A percentile compares a stretch with the other conserved stretches of the same genome.
Evolutionary conservation across 495 filamentous ascomycete species (phyloP).

Genomic region (Trichoderma parareesei): DNA sequence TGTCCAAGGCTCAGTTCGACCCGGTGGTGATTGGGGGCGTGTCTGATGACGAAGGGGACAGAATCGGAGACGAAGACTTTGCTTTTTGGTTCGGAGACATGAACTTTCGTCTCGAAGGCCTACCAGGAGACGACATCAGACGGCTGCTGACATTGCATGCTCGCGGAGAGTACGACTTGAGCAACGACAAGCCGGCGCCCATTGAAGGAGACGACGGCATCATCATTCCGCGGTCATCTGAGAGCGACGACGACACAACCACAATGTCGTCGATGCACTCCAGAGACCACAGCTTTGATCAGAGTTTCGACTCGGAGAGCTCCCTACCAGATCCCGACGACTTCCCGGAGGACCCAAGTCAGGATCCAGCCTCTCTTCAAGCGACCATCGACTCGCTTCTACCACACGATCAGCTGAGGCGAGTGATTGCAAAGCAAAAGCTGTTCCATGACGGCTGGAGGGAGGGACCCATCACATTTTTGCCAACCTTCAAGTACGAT

Average conservation of each 20-base stretch:
- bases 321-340: constrained; percentile 46
- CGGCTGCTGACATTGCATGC: constrained; percentile 76
- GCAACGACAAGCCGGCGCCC: constrained; percentile 23
- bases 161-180: constrained; percentile 61
- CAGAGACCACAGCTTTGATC: constrained; percentile 18
- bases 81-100: constrained; percentile 95
- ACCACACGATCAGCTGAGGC: constrained; percentile 79
- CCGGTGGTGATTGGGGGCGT: constrained; percentile 54
- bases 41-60: constrained; percentile 47
- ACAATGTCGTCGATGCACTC: constrained; percentile 18
- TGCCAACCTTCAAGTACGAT: constrained; percentile 96
- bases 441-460: constrained; percentile 86
- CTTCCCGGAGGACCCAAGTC: constrained; percentile 41
- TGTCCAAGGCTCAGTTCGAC: constrained; percentile 62
- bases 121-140: constrained; percentile 85
- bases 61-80: constrained; percentile 86
- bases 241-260: constrained; percentile 28
- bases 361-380: constrained; percentile 56
- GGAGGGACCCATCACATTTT: constrained; percentile 79
- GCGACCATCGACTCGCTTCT: constrained; percentile 80
- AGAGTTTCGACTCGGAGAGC: constrained; percentile 27
- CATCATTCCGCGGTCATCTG: constrained; percentile 26
- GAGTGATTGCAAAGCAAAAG: constrained; percentile 63
- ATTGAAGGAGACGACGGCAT: constrained; percentile 34
- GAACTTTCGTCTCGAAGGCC: constrained; percentile 84